Percentiles rank a stretch among this genome's conserved stretches.
These are phyloP conservation scores for Bretschneidera sinensis DNA, from an alignment of 345 rosid species.

Conservation along the genomic window DNA sequence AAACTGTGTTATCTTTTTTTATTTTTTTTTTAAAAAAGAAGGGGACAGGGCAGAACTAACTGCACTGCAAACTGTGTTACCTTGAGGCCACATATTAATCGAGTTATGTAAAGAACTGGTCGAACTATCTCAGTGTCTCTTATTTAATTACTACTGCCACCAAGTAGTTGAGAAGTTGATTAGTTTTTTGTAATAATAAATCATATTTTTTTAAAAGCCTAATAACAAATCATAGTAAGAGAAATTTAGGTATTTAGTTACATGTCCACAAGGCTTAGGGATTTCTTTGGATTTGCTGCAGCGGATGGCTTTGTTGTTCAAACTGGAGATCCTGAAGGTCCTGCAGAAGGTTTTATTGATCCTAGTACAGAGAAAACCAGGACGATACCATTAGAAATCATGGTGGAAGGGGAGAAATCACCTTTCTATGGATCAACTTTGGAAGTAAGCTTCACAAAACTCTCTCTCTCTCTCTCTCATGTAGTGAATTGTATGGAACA, in stretches of 20 bases:
- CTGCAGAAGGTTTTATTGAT: slow-evolving; percentile 92
- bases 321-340: slow-evolving; percentile 99
- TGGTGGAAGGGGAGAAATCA: slow-evolving; percentile 68
- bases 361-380: slow-evolving; percentile 90
- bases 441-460: slow-evolving; percentile 41
- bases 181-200: too few species aligned
- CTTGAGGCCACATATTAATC: background rate
- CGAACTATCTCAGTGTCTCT: background rate
- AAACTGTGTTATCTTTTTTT: too few species aligned
- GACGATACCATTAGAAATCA: slow-evolving; percentile 82
- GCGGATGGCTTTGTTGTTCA: slow-evolving; percentile 99
- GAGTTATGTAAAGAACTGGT: too few species aligned
- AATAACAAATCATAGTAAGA: too few species aligned
- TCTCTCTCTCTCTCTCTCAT: background rate
- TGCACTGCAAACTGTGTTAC: too few species aligned
- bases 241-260: background rate
- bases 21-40: too few species aligned
- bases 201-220: too few species aligned
- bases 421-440: slow-evolving; percentile 83
- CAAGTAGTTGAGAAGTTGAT: too few species aligned
- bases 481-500: background rate
- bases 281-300: slow-evolving; percentile 28
- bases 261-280: background rate
- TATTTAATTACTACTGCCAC: too few species aligned
- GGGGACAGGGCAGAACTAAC: too few species aligned